Evolutionary conservation across 2,329 filamentous ascomycete species (phyloP), one percentile per base, ranked within the genome.

Genomic region (Colletotrichum karsti): DNA sequence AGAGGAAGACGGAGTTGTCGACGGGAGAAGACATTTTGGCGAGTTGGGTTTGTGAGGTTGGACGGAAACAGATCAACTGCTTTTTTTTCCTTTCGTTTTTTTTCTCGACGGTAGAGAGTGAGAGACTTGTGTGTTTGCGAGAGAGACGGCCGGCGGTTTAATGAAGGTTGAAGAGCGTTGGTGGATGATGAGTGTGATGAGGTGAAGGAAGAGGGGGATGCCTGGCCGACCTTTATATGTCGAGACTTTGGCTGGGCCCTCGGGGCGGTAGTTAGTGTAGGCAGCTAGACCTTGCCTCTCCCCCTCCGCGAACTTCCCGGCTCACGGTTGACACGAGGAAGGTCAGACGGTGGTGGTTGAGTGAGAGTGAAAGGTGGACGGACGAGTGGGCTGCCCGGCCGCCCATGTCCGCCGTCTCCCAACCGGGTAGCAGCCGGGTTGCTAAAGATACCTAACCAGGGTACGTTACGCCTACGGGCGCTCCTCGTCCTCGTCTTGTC

Each of bases 1-100:
- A 83, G 70, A 90, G 84, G 81, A 90, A 90, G 55, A 67, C 53
- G 54, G 69, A 67, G 64, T 56, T 67, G 59, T 67, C 64, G 53
- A 67, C 60, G 50, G 69, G 69, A 35, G 63, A 56, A 63, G 64
- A 71, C 64, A 71, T 70, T 24, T 56, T 68, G 53, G n/a, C 33
- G 42, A 13, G 24, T 44, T 12, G 33, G 37, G 37, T 37, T 37
- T 26, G 2, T 26, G 20, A 22, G 20, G 39, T 15, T 54, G 35
- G 44, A 22, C 8, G 20, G 42, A 35, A 53, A 58, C 60, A 64
- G 64, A 44, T 67, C 64, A 58, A 64, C 59, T 53, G 60, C 64
- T 53, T 57, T 39, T 64, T n/a, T n/a, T n/a, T n/a, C n/a, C n/a
- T n/a, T n/a, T n/a, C n/a, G n/a, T 39, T 42, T 46, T 56, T 42